Base-by-base conservation (phyloP, 2,329 filamentous ascomycete species). In the Emmonsia crescens region DNA sequence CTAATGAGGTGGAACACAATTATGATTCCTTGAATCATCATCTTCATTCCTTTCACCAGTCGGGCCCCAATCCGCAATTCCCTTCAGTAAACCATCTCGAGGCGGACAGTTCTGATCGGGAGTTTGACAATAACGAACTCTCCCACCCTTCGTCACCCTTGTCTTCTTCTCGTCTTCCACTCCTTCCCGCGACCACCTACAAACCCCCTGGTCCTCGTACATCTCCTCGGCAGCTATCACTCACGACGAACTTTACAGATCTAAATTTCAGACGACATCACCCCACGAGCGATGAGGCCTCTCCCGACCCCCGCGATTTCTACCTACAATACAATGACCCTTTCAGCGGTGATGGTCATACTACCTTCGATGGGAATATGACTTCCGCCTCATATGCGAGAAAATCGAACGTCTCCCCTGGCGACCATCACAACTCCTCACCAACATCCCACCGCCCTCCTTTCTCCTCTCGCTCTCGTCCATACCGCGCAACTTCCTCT, bases 221-320 rank as follows among this genome's bases (percentile, higher is more conserved):
- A 65, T 61, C 64, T 61, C 61, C 68, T 48, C 66, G 66, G 62
- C 60, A 60, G 61, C 65, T 67, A 66, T 67, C 62, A 33, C 59
- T 64, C 62, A 60, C 64, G 63, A 66, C 61, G 59, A 64, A 65
- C 63, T 59, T 65, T 64, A 52, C 57, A 52, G 66, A 64, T 64
- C 60, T 60, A 65, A 52, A 63, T 54, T 55, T 51, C 60, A 57
- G 36, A 31, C 54, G 36, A 12, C 56, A 59, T 42, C 61, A 31
- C 62, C 62, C 64, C 61, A 67, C 62, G 58, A 24, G 63, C 58
- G 70, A 70, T 62, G 67, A 66, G 58, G 61, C 64, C 57, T 76
- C 74, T 31, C 72, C 75, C 52, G 77, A 80, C 66, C 80, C 79
- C 44, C 78, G 79, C 71, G 79, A 81, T 24, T 82, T 79, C 70